Evolutionary conservation across 192 early-diverging fungal genomes (phyloP).

Genomic region (Coemansia sp.): DNA sequence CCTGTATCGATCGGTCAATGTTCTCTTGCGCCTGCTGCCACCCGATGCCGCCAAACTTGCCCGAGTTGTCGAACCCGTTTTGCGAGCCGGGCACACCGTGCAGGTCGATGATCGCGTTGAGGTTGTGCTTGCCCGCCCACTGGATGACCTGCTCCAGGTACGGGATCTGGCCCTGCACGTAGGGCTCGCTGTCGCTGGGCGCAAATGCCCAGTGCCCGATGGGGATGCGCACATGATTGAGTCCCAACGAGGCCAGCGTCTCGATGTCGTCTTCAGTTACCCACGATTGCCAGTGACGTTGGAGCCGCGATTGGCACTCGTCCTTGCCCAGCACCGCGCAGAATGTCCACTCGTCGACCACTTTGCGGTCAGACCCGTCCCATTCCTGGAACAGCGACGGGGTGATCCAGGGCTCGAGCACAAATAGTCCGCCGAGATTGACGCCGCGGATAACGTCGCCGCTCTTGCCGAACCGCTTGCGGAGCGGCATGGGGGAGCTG

Average conservation of each 20-base stretch:
- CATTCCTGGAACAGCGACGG: constrained; percentile 51
- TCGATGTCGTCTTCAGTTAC: constrained; percentile 55
- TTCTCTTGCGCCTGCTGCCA: constrained; percentile 50
- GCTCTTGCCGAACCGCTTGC: constrained; percentile 30
- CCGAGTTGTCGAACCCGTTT: constrained; percentile 61
- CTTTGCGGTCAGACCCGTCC: constrained; percentile 29
- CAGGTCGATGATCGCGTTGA: constrained; percentile 57
- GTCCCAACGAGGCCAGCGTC: constrained; percentile 37
- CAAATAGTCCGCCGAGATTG: constrained; percentile 58
- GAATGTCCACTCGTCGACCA: constrained; percentile 59
- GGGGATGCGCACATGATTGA: constrained; percentile 59
- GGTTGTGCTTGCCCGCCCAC: constrained; percentile 45
- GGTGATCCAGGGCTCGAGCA: constrained; percentile 60
- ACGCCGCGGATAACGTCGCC: constrained; percentile 53
- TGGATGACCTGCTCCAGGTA: constrained; percentile 36
- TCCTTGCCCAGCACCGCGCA: constrained; percentile 45
- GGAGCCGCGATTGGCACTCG: constrained; percentile 23
- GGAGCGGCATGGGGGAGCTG: constrained; percentile 10
- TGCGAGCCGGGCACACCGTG: constrained; percentile 62
- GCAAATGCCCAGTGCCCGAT: constrained; percentile 62
- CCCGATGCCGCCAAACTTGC: constrained; percentile 40
- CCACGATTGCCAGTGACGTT: constrained; percentile 55
- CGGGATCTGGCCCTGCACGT: constrained; percentile 45
- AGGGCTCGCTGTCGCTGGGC: constrained; percentile 51
- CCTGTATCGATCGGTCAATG: constrained; percentile 55